phyloP scores from a whole-genome alignment of 1,284 basidiomycete genomes.

The Puccinia coronata region DNA sequence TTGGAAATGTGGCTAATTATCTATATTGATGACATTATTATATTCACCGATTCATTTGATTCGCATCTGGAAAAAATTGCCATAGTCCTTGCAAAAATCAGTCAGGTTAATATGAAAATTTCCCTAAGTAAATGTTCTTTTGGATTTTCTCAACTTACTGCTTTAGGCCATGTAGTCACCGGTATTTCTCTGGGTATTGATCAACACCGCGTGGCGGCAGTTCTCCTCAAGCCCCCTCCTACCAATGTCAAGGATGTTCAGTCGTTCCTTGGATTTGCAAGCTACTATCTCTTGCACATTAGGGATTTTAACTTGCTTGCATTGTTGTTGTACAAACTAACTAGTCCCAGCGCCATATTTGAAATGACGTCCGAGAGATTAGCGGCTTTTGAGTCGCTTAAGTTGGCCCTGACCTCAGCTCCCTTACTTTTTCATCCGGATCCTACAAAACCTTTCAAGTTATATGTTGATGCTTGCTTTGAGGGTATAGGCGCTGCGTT shows the following conservation, averaged over 20 bases:
- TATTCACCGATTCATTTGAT: not conserved
- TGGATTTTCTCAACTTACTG: constrained; percentile 25
- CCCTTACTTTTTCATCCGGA: not conserved
- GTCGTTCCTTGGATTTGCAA: constrained; percentile 16
- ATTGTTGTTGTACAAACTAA: not conserved
- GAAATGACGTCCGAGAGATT: constrained; percentile 19
- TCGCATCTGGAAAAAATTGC: not conserved
- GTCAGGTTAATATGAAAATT: constrained; percentile 12
- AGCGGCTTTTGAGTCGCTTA: not conserved
- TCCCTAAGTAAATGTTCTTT: constrained; percentile 12
- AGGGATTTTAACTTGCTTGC: not conserved
- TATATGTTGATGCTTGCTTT: constrained; percentile 16
- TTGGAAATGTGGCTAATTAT: not conserved
- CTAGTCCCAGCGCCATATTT: not conserved
- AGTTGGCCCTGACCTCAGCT: not conserved
- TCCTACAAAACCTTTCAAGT: constrained; percentile 1
- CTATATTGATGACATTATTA: constrained; percentile 38
- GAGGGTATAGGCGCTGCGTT: constrained; percentile 16
- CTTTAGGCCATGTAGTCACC: constrained; percentile 19
- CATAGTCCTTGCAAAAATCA: not conserved
- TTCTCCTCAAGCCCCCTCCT: not conserved
- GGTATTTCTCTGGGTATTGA: not conserved
- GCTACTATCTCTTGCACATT: not conserved
- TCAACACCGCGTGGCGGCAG: constrained; percentile 11
- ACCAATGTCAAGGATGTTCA: not conserved